Percentiles rank a stretch among this genome's conserved stretches.
These are phyloP conservation scores for Yamadazyma songkhlaensis DNA, from an alignment of 1,139 yeast species.

Conservation along the genomic window DNA sequence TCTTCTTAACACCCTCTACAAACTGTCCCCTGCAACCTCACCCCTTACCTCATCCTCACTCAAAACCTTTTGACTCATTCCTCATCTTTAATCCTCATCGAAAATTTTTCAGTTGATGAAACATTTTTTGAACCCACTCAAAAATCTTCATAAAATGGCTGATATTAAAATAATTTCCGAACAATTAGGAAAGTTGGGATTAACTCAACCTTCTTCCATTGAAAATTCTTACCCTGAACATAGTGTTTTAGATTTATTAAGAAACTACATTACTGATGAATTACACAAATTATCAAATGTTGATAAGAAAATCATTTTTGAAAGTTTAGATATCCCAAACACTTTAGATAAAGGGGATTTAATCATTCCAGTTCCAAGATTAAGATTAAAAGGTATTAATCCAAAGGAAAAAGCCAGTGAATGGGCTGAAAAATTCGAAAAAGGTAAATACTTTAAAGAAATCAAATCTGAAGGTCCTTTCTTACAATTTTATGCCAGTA, in stretches of 20 bases:
- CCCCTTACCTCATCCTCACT: not conserved
- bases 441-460: conserved; percentile 63
- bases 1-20: not conserved
- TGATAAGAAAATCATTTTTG: conserved; percentile 64
- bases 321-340: conserved; percentile 85
- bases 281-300: conserved; percentile 73
- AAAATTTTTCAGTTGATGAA: conserved; percentile 14
- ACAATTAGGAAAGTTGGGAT: conserved; percentile 37
- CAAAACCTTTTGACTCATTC: conserved; percentile 6
- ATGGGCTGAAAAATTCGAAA: conserved; percentile 71
- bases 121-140: conserved; percentile 12
- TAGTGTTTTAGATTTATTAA: conserved; percentile 77
- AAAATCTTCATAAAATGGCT: conserved; percentile 14
- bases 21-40: no score
- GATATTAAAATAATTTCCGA: conserved; percentile 31
- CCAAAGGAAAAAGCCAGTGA: conserved; percentile 82
- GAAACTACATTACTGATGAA: conserved; percentile 85
- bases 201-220: conserved; percentile 25
- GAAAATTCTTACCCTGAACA: conserved; percentile 59
- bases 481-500: conserved; percentile 81
- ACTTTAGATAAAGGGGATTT: conserved; percentile 91
- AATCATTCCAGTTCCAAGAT: conserved; percentile 87
- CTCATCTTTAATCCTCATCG: conserved; percentile 3
- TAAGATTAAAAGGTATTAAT: conserved; percentile 82
- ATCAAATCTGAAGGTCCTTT: conserved; percentile 89